Evolutionary conservation across 2,329 filamentous ascomycete genomes (phyloP).

Genomic region (Gnomoniopsis sp.): DNA sequence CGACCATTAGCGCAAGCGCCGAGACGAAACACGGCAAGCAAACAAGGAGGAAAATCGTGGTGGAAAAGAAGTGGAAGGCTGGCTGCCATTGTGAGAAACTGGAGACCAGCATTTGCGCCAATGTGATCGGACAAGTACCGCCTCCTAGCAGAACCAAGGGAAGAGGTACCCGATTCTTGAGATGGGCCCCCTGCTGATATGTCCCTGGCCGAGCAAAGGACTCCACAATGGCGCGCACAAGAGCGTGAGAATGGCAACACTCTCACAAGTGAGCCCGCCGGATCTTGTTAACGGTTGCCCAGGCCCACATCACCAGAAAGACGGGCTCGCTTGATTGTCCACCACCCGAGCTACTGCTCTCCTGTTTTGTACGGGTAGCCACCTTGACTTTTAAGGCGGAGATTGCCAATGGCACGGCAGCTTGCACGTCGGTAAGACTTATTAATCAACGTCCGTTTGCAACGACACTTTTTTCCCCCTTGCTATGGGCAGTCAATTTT

Average conservation of each 20-base stretch:
- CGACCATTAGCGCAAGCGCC: not conserved
- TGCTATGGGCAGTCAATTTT: not conserved
- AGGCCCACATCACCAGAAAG: not conserved
- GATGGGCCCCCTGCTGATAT: not conserved
- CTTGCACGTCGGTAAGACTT: slow-evolving; percentile 3
- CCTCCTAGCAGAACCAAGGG: too few relatives aligned
- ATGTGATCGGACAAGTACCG: not conserved
- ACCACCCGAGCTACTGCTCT: not conserved
- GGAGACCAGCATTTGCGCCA: not conserved
- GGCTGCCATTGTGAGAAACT: not conserved
- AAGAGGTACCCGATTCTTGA: not conserved
- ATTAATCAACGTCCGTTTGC: slow-evolving; percentile 5
- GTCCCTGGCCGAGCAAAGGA: not conserved
- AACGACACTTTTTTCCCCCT: not conserved
- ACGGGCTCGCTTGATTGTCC: slow-evolving; percentile 8
- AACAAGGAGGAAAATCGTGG: not conserved
- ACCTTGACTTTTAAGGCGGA: slow-evolving; percentile 2
- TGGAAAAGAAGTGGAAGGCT: not conserved
- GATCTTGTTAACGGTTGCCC: slow-evolving; percentile 9
- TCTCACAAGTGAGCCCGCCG: not conserved
- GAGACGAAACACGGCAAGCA: not conserved
- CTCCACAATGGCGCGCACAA: not conserved
- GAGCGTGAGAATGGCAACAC: not conserved
- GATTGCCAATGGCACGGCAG: not conserved
- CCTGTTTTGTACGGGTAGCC: not conserved